These are phyloP conservation scores for Curvularia verruculosa DNA, from an alignment of 2,329 filamentous ascomycete genomes.

Conservation along the genomic window DNA sequence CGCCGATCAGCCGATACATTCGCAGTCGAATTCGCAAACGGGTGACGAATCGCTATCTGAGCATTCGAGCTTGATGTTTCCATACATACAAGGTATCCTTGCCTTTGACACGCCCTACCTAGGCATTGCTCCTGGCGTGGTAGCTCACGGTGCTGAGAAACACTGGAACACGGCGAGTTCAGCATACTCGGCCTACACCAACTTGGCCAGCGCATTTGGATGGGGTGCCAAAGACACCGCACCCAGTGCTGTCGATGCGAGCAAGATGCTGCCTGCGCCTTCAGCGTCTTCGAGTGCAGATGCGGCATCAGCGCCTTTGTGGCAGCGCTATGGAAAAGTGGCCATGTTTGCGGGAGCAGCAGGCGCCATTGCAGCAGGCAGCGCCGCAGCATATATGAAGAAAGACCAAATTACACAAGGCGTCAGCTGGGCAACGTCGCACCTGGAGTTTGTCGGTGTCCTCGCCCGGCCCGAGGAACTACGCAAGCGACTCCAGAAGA, in stretches of 20 bases:
- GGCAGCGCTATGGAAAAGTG: slow-evolving; percentile 83
- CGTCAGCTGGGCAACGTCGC: slow-evolving; percentile 82
- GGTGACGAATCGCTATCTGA: slow-evolving; percentile 39
- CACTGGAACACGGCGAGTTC: slow-evolving; percentile 78
- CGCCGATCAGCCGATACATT: slow-evolving; percentile 56
- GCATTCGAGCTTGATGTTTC: slow-evolving; percentile 80
- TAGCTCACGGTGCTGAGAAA: slow-evolving; percentile 85
- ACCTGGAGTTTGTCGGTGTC: slow-evolving; percentile 92
- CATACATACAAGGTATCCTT: slow-evolving; percentile 86
- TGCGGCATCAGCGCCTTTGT: slow-evolving; percentile 56
- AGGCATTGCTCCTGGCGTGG: slow-evolving; percentile 78
- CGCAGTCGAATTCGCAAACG: slow-evolving; percentile 44
- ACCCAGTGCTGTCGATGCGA: slow-evolving; percentile 38
- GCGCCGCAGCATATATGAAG: slow-evolving; percentile 84
- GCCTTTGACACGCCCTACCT: slow-evolving; percentile 95
- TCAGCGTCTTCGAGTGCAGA: slow-evolving; percentile 50
- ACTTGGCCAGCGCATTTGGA: slow-evolving; percentile 67
- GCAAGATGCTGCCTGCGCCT: slow-evolving; percentile 46
- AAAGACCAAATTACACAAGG: slow-evolving; percentile 79
- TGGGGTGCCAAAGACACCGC: slow-evolving; percentile 55
- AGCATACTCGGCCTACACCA: slow-evolving; percentile 70
- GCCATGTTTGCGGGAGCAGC: slow-evolving; percentile 84
- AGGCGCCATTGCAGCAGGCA: slow-evolving; percentile 80
- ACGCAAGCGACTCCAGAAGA: slow-evolving; percentile 70
- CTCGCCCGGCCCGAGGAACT: slow-evolving; percentile 84